Conservation (phyloP, 2,329 filamentous ascomycete species). For the Chalaropsis thielavioides region DNA sequence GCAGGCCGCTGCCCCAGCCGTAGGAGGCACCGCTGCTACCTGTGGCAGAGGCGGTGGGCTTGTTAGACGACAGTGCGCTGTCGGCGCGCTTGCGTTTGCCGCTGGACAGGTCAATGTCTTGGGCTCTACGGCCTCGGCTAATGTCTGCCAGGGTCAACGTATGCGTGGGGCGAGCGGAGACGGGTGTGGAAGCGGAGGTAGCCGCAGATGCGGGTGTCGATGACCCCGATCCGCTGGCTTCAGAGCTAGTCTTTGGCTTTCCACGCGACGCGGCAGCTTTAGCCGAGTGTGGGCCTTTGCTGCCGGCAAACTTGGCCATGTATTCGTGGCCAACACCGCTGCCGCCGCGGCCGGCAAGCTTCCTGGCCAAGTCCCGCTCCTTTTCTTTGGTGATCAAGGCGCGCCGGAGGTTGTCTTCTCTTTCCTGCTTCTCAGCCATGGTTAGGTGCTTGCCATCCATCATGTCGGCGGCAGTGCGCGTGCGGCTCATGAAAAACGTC, state of each 20-base stretch:
- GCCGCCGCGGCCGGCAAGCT: slow-evolving; percentile 45
- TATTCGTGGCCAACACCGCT: slow-evolving; percentile 56
- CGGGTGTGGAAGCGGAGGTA: slow-evolving; percentile 16
- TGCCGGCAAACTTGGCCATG: slow-evolving; percentile 31
- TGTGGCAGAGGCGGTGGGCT: slow-evolving; percentile 24
- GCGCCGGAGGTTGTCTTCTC: slow-evolving; percentile 51
- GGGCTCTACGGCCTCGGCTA: slow-evolving; percentile 26
- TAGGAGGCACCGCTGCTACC: slow-evolving; percentile 21
- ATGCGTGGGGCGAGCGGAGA: slow-evolving; percentile 28
- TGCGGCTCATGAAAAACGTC: slow-evolving; percentile 38
- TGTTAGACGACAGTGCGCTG: slow-evolving; percentile 34
- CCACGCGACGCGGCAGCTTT: not conserved
- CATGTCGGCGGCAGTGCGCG: slow-evolving; percentile 42
- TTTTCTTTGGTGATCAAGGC: slow-evolving; percentile 52
- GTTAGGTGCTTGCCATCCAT: slow-evolving; percentile 38
- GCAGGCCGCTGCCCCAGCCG: slow-evolving; percentile 44
- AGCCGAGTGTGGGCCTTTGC: not conserved
- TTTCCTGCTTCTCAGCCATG: slow-evolving; percentile 44
- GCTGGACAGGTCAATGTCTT: slow-evolving; percentile 41
- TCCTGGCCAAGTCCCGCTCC: slow-evolving; percentile 57
- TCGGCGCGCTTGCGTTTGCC: slow-evolving; percentile 47
- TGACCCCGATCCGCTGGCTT: not conserved
- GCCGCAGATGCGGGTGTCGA: not conserved
- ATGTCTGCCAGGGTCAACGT: slow-evolving; percentile 31
- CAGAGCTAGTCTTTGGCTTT: not conserved